These are phyloP conservation scores for Harringtonia aguacate DNA, from an alignment of 2,329 filamentous ascomycete species.

Conservation along the genomic window DNA sequence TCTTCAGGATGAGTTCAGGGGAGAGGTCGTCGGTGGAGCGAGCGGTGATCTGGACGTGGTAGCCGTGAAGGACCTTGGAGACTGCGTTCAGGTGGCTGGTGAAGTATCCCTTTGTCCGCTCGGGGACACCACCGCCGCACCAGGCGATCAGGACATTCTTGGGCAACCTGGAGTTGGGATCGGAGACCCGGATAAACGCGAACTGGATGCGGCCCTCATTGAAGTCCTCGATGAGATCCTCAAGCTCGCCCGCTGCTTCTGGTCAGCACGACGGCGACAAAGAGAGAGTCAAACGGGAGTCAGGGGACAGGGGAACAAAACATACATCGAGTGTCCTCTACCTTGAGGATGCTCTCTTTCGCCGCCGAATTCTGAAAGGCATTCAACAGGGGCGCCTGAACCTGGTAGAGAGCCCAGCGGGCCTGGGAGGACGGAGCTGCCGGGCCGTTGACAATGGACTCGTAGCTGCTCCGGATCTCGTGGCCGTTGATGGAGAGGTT, in stretches of 20 bases:
- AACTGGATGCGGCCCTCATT: constrained; percentile 96
- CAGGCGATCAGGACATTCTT: constrained; percentile 93
- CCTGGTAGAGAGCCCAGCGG: constrained; percentile 90
- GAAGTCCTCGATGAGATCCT: constrained; percentile 88
- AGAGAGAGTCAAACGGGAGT: neutral
- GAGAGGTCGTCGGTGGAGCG: constrained; percentile 83
- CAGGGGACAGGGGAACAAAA: neutral
- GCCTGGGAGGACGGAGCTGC: constrained; percentile 54
- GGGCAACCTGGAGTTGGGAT: constrained; percentile 78
- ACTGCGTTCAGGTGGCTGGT: constrained; percentile 87
- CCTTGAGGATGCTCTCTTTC: constrained; percentile 93
- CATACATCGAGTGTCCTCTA: constrained; percentile 79
- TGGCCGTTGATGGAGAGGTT: constrained; percentile 71
- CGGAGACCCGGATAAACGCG: constrained; percentile 92
- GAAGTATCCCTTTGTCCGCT: constrained; percentile 97
- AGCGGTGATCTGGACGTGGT: constrained; percentile 95
- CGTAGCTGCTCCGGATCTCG: constrained; percentile 75
- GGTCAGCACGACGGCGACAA: constrained; percentile 1
- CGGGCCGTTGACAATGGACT: constrained; percentile 43
- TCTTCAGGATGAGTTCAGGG: constrained; percentile 79
- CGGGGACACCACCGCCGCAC: constrained; percentile 97
- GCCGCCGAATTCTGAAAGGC: constrained; percentile 78
- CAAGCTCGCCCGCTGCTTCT: constrained; percentile 70
- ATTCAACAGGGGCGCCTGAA: constrained; percentile 83
- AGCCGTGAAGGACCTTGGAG: constrained; percentile 86